Percentiles rank a stretch among this genome's conserved stretches.
phyloP scores from a whole-genome alignment of 2,329 filamentous ascomycete genomes.

The Monosporascus sp. region DNA sequence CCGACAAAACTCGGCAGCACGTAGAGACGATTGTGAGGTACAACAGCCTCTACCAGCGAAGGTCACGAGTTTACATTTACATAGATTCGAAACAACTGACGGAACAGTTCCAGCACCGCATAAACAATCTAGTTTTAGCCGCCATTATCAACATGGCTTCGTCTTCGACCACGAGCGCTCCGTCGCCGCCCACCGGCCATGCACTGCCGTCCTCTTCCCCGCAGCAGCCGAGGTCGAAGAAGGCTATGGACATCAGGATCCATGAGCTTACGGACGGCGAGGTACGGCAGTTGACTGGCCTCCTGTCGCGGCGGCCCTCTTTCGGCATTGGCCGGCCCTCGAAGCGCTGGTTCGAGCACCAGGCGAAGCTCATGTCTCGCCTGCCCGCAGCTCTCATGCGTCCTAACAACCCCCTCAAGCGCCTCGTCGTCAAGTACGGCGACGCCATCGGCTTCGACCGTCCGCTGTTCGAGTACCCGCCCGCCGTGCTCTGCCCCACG shows the following conservation, averaged over 20 bases:
- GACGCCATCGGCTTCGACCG: slow-evolving; percentile 21
- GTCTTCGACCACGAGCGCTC: too few relatives aligned
- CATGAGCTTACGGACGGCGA: slow-evolving; percentile 20
- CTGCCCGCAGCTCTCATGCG: slow-evolving; percentile 22
- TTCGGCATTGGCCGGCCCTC: slow-evolving; percentile 28
- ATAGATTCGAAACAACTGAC: not conserved
- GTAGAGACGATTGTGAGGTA: too few relatives aligned
- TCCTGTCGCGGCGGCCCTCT: slow-evolving; percentile 33
- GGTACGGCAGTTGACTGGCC: slow-evolving; percentile 28
- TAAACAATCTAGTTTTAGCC: too few relatives aligned
- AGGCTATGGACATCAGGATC: slow-evolving; percentile 20
- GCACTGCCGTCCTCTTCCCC: not conserved
- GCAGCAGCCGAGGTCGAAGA: not conserved
- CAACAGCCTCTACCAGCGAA: too few relatives aligned
- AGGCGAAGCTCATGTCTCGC: slow-evolving; percentile 19
- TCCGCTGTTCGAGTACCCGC: slow-evolving; percentile 17
- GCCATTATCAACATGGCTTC: too few relatives aligned
- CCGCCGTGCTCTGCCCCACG: slow-evolving; percentile 34
- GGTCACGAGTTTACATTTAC: not conserved
- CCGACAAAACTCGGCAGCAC: too few relatives aligned
- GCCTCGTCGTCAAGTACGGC: slow-evolving; percentile 28
- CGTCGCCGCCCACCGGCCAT: not conserved
- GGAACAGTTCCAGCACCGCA: not conserved
- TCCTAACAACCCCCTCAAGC: slow-evolving; percentile 25
- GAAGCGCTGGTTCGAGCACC: slow-evolving; percentile 33